phyloP scores from a whole-genome alignment of 2,329 filamentous ascomycete genomes.

The Acarospora socialis region DNA sequence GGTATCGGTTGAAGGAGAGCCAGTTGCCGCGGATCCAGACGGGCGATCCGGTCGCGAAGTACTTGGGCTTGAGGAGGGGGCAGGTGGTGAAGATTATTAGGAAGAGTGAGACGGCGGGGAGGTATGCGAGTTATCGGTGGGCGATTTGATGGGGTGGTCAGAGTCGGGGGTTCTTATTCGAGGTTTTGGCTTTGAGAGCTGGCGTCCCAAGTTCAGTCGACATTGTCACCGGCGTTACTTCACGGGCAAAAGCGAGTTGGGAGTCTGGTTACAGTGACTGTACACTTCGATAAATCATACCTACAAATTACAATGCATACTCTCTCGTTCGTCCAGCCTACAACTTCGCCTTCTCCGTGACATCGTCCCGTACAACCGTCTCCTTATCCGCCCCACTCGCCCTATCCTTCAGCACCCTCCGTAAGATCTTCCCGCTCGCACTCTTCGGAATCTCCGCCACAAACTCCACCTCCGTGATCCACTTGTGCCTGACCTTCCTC shows the following conservation, averaged over 20 bases:
- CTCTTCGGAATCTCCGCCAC: slow-evolving; percentile 54
- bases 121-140: slow-evolving; percentile 90
- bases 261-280: too few species aligned
- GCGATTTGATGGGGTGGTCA: slow-evolving; percentile 27
- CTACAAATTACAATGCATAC: background rate
- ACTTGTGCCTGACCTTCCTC: slow-evolving; percentile 56
- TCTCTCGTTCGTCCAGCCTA: slow-evolving; percentile 15
- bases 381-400: slow-evolving; percentile 27
- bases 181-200: too few species aligned
- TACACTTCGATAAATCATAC: slow-evolving; percentile 1
- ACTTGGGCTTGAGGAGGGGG: slow-evolving; percentile 76
- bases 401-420: slow-evolving; percentile 40
- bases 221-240: too few species aligned
- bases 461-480: slow-evolving; percentile 51
- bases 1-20: slow-evolving; percentile 93
- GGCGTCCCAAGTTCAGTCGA: too few species aligned
- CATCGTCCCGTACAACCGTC: slow-evolving; percentile 19
- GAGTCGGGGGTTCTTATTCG: background rate
- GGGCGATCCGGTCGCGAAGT: slow-evolving; percentile 83
- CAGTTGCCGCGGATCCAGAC: slow-evolving; percentile 86
- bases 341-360: slow-evolving; percentile 22
- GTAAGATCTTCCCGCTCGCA: slow-evolving; percentile 55
- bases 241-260: too few species aligned
- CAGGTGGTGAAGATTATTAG: slow-evolving; percentile 98
- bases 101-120: slow-evolving; percentile 84